Evolutionary conservation across 2,329 filamentous ascomycete genomes (phyloP), one percentile per base, ranked within the genome.

Genomic region (Aspergillus neoniger): DNA sequence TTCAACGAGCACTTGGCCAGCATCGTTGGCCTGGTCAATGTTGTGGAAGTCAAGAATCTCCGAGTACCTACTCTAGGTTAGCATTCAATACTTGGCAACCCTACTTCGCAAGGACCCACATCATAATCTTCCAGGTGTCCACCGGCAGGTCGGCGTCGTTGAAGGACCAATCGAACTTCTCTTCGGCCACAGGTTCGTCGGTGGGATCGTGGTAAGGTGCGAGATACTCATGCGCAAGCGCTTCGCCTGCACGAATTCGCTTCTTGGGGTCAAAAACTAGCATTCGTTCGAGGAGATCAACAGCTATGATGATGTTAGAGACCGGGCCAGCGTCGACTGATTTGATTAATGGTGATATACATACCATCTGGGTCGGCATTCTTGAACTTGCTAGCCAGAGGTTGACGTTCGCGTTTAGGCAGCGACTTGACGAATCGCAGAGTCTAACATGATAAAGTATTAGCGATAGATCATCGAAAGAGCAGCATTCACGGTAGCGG

Each of bases 51-150:
- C 93, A 70, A 98, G 89, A 71, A 99, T 98, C 78, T 98, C 94
- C 55, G 93, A 96, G 83, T 98, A 98, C 92, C 93, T 96, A 57
- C 43, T 47, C 14, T 5, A 12, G 15, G 30, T 55, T 19, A 55
- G 53, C 41, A 47, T 23, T 8, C 25, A 30, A 19, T 23, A 15
- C 21, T 21, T n/a, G 2, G 19, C 12, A 15, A 14, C 41, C 14
- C 3, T 23, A 15, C 9, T 6, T 38, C 23, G 30, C 17, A 8
- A 32, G 36, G 49, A 77, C 90, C 74, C 84, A 96, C 95, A 99
- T 99, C 95, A 98, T 99, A 76, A 99, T 97, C 83, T 99, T 99
- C 95, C 95, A 99, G n/a, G 93, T 96, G 75, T 99, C 95, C 54
- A 98, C 93, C 0, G 95, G 94, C 59, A 99, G 82, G 74, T 99